Percentiles rank a stretch among this genome's conserved stretches.
phyloP scores from a whole-genome alignment of 129 eudicot species.

The Artemisia tridentata region DNA sequence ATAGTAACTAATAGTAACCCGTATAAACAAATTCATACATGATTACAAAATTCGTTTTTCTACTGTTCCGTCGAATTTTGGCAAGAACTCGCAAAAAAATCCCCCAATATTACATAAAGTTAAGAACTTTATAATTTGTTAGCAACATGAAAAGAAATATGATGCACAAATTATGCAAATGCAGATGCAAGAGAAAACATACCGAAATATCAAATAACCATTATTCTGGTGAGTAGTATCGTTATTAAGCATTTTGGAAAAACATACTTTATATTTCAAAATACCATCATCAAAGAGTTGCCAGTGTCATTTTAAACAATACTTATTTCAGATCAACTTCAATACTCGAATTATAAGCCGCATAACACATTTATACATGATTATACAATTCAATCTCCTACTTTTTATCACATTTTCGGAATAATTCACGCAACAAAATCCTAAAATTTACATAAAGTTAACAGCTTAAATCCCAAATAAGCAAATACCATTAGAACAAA shows the following conservation, averaged over 20 bases:
- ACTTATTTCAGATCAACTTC: not conserved
- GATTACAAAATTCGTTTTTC: too few relatives aligned
- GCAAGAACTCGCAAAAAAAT: too few relatives aligned
- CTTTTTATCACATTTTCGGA: not conserved
- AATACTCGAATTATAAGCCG: not conserved
- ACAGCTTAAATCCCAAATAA: conserved; percentile 9
- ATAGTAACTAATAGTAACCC: too few relatives aligned
- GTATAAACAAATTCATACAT: too few relatives aligned
- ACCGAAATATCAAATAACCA: not conserved
- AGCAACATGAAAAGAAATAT: too few relatives aligned
- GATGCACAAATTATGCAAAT: not conserved
- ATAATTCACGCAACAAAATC: not conserved
- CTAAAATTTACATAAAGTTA: not conserved
- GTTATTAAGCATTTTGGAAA: not conserved
- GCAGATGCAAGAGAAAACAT: not conserved
- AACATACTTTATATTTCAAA: not conserved
- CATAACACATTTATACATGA: not conserved
- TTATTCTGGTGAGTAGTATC: not conserved
- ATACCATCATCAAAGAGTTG: not conserved
- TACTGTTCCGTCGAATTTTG: too few relatives aligned
- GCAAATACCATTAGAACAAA: conserved; percentile 8
- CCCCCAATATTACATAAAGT: too few relatives aligned
- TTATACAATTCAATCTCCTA: not conserved
- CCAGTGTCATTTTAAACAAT: not conserved
- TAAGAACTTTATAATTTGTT: too few relatives aligned